Evolutionary conservation across 2,329 filamentous ascomycete genomes (phyloP).

Genomic region (Botrytis elliptica): DNA sequence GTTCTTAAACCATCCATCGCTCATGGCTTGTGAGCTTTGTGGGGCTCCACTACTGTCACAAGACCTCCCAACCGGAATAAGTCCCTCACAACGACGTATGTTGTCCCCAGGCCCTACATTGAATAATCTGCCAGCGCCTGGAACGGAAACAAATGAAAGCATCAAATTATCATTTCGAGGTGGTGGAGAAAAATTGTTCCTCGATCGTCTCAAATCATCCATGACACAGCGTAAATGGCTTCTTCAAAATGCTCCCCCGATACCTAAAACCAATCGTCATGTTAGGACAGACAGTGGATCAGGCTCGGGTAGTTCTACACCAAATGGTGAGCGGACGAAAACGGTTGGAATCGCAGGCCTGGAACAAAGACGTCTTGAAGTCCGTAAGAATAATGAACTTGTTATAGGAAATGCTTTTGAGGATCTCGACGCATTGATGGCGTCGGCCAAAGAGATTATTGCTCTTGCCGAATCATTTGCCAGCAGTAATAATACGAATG

Average conservation of each 20-base stretch:
- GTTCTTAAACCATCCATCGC: slow-evolving; percentile 86
- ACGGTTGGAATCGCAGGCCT: slow-evolving; percentile 88
- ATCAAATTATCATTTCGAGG: slow-evolving; percentile 90
- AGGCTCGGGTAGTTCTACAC: slow-evolving; percentile 36
- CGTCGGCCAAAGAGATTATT: slow-evolving; percentile 93
- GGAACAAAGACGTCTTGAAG: slow-evolving; percentile 78
- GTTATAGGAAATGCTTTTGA: slow-evolving; percentile 94
- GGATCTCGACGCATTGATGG: slow-evolving; percentile 94
- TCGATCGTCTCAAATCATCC: slow-evolving; percentile 82
- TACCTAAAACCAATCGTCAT: slow-evolving; percentile 60
- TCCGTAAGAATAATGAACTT: slow-evolving; percentile 87
- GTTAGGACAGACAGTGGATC: slow-evolving; percentile 42
- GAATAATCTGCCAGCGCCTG: slow-evolving; percentile 37
- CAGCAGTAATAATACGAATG: slow-evolving; percentile 54
- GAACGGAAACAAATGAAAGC: slow-evolving; percentile 62
- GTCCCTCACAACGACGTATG: slow-evolving; percentile 50
- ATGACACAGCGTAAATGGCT: slow-evolving; percentile 96
- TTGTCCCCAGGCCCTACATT: slow-evolving; percentile 79
- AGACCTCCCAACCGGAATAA: slow-evolving; percentile 44
- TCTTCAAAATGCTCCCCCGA: slow-evolving; percentile 81
- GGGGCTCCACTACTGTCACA: slow-evolving; percentile 69
- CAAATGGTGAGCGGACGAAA: slow-evolving; percentile 47
- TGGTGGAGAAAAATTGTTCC: slow-evolving; percentile 86
- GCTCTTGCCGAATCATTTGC: slow-evolving; percentile 88
- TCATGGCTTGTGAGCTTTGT: slow-evolving; percentile 87